Percentiles rank a stretch among this genome's conserved stretches.
phyloP scores from a whole-genome alignment of 2,329 filamentous ascomycete genomes.

The Phoma herbarum region DNA sequence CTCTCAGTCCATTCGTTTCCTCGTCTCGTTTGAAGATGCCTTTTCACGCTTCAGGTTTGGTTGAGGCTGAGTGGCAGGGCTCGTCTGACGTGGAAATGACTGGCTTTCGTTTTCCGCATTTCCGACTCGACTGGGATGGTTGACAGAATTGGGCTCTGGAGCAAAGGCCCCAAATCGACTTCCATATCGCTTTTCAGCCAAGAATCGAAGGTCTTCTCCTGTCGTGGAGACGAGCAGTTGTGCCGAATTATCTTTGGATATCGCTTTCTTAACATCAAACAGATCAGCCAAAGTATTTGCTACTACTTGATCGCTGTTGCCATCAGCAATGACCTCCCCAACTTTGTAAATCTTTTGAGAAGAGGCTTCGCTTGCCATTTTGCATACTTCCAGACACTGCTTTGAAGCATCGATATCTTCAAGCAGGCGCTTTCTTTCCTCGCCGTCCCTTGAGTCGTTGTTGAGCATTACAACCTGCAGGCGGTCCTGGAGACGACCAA shows the following conservation, averaged over 20 bases:
- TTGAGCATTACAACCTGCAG: background rate
- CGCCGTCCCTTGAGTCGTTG: background rate
- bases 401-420: constrained; percentile 3
- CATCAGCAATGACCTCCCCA: constrained; percentile 17
- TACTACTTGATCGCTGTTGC: constrained; percentile 19
- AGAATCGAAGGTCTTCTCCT: constrained; percentile 6
- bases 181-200: constrained; percentile 16
- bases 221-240: constrained; percentile 10
- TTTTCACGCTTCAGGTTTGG: background rate
- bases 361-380: constrained; percentile 4
- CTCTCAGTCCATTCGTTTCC: constrained; percentile 5
- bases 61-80: background rate
- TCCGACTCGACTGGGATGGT: background rate
- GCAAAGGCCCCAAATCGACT: constrained; percentile 17
- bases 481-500: background rate
- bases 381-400: constrained; percentile 4
- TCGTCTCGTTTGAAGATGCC: constrained; percentile 9
- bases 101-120: background rate
- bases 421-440: background rate
- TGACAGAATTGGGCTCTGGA: constrained; percentile 1
- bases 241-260: constrained; percentile 15
- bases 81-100: constrained; percentile 1
- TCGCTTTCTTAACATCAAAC: constrained; percentile 22
- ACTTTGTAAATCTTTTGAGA: constrained; percentile 6
- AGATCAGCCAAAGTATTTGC: constrained; percentile 20